Evolutionary conservation across 179 eudicot genomes (phyloP), one percentile per base, ranked within the genome.

Genomic region (Silene coronaria): DNA sequence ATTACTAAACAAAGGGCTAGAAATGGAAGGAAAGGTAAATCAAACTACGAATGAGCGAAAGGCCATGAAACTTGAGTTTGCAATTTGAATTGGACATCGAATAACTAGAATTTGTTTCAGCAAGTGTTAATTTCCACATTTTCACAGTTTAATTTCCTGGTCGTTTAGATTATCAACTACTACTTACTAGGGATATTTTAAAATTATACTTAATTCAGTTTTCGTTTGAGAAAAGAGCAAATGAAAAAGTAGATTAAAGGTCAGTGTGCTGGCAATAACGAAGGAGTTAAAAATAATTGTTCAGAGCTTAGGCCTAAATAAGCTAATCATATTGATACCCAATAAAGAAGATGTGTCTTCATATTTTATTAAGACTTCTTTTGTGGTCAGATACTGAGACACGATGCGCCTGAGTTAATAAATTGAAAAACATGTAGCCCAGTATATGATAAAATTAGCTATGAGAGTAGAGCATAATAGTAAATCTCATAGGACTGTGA

Each of bases 401-500:
- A 59, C 38, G 51, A 67, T 48, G 62, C 67, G 57, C 63, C 51
- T 24, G 60, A 21, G 62, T 73, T 61, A 64, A 38, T 74, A 60
- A 63, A 67, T 59, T 28, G 10, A 57, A 53, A 58, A 42, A 26
- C 53, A 57, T 71, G 57, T 71, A 27, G 45, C 71, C 55, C 28
- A 58, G 53, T 75, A 80, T 28, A 75, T 57, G 67, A 64, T 70
- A 46, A 76, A 67, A 77, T 38, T 66, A 34, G 62, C 67, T 19
- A 36, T 21, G 22, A 67, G 71, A 34, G 66, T 26, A 80, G 36
- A 80, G 24, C 77, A 76, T 68, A 59, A 32, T 24, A 59, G 72
- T 69, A 80, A 42, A 77, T 73, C 14, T 67, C 75, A 61, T 45
- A 77, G 75, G 75, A 10, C 46, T 32, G 46, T 81, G 80, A 73